Base-by-base conservation (phyloP, 2,329 filamentous ascomycete species). In the Penicillium sp. region DNA sequence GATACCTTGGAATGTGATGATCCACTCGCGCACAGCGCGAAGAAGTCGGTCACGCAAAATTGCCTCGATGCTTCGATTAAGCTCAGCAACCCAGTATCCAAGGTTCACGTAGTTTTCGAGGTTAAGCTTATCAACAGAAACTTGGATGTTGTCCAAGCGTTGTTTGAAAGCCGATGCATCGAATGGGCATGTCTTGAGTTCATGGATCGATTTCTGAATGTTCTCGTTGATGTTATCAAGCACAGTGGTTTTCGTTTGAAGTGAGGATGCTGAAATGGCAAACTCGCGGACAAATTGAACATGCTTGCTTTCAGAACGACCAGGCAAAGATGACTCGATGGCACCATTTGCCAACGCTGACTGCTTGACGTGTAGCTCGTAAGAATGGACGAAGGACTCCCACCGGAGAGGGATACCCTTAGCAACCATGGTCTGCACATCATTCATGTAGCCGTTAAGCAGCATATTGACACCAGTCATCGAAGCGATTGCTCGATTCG, bases 351-450 rank as follows among this genome's bases (percentile, higher is more conserved):
- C 76, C 38, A 84, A 75, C 51, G 84, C 81, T 3, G 82, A 77
- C 66, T 83, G 84, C 61, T 86, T 88, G 61, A 92, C 85, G 64
- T 92, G 92, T 31, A 97, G 82, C 71, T 99, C 94, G 72, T 97
- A 97, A 1, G 91, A 92, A 72, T 97, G 93, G 50, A 99, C 90
- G 66, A 99, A 97, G 0, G 94, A 96, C 69, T 99, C 94, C 94
- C 94, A 99, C 67, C 91, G 87, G 28, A 99, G 77, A 1, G 91
- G 91, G 30, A 97, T 84, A 56, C 95, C 94, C 74, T 95, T 97
- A 19, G 82, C 82, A 58, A 99, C 87, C 58, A 96, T 82, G 41
- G 79, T 78, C 68, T 96, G 92, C 1, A 94, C 90, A 59, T 97
- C 91, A 62, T 95, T 96, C 63, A 91, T 86, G 69, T 97, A 96